Conservation (phyloP, 306 rosid species). For the Cercis canadensis region DNA sequence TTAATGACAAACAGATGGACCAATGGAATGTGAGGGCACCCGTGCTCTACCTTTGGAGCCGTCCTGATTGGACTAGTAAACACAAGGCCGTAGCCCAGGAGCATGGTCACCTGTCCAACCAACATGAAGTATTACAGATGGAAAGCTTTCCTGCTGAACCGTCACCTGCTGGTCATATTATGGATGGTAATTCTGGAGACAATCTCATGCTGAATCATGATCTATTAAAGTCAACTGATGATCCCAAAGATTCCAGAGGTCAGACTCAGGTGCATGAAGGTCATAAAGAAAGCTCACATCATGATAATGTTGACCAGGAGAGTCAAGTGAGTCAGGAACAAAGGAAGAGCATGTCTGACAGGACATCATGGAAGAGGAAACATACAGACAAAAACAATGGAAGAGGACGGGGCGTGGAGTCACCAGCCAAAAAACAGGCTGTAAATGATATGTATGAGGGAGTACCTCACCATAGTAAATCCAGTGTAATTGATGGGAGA, state of each 20-base stretch:
- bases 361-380: constrained; percentile 47
- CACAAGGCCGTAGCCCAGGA: constrained; percentile 67
- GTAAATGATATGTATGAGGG: constrained; percentile 33
- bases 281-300: constrained; percentile 18
- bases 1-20: constrained; percentile 67
- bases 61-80: constrained; percentile 55
- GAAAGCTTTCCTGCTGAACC: constrained; percentile 35
- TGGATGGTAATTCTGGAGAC: constrained; percentile 38
- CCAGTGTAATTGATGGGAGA: constrained; percentile 34
- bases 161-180: constrained; percentile 28
- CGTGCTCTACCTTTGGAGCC: constrained; percentile 87
- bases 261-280: constrained; percentile 28
- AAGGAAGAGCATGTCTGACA: constrained; percentile 34
- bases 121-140: constrained; percentile 19
- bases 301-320: constrained; percentile 40
- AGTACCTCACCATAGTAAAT: constrained; percentile 30
- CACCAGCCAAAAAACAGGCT: constrained; percentile 38
- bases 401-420: constrained; percentile 31
- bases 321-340: constrained; percentile 39
- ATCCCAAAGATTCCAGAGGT: constrained; percentile 35
- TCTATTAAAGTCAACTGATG: constrained; percentile 30
- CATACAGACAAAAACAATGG: constrained; percentile 32
- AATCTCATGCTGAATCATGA: constrained; percentile 37
- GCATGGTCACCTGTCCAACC: constrained; percentile 52
- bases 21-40: constrained; percentile 77